A percentile compares a stretch with the other conserved stretches of the same genome.
These are phyloP conservation scores for Wickerhamiella pararugosa DNA, from an alignment of 1,139 yeast species.

Conservation along the genomic window DNA sequence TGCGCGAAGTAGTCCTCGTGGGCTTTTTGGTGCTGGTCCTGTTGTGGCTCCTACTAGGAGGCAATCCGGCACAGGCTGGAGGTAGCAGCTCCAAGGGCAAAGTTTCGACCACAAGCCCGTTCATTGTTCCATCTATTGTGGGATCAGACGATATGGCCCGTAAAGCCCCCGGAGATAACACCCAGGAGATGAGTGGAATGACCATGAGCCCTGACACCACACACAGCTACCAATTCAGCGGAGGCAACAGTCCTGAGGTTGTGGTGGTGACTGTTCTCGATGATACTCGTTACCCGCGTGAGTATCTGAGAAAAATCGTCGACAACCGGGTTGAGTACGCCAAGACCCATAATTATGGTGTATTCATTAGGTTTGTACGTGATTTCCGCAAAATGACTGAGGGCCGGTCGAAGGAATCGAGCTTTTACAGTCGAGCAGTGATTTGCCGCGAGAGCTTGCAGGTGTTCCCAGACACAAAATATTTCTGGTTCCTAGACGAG, in stretches of 20 bases:
- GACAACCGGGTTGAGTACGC: conserved; percentile 83
- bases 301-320: conserved; percentile 45
- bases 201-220: conserved; percentile 6
- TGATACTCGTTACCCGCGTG: conserved; percentile 44
- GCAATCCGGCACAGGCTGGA: conserved; percentile 9
- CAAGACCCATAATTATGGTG: conserved; percentile 57
- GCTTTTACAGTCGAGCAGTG: conserved; percentile 47
- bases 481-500: conserved; percentile 80
- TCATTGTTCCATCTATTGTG: conserved; percentile 14
- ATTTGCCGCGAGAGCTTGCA: conserved; percentile 71
- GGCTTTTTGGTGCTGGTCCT: conserved; percentile 15
- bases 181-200: conserved; percentile 7
- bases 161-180: conserved; percentile 18
- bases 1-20: conserved; percentile 15
- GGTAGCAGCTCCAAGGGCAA: conserved; percentile 7
- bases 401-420: conserved; percentile 14
- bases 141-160: conserved; percentile 9
- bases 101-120: conserved; percentile 5
- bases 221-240: conserved; percentile 12
- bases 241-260: conserved; percentile 36
- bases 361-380: conserved; percentile 68
- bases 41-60: conserved; percentile 16
- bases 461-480: conserved; percentile 74
- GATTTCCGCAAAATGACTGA: conserved; percentile 37
- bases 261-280: conserved; percentile 74